Evolutionary conservation across 345 rosid genomes (phyloP).

Genomic region (Lepidium didymum): DNA sequence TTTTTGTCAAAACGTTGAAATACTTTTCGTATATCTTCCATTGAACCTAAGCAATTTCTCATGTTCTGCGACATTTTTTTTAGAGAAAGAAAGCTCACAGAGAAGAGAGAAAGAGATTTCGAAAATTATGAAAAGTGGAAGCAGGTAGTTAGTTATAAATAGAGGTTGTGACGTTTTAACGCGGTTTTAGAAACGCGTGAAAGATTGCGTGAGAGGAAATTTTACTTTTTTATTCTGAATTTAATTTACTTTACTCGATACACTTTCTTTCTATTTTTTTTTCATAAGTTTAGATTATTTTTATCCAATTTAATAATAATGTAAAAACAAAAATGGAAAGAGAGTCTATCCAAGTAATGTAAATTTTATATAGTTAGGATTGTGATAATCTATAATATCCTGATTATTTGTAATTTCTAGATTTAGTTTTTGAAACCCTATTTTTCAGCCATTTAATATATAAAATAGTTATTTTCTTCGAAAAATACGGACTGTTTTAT

Average conservation of each 20-base stretch:
- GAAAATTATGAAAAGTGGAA: background rate
- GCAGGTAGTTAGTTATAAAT: background rate
- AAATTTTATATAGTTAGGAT: no score
- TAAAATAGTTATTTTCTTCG: no score
- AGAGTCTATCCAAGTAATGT: no score
- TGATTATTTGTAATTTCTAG: no score
- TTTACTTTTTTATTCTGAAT: background rate
- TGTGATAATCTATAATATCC: no score
- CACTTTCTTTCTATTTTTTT: background rate
- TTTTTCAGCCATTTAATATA: no score
- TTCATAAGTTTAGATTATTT: background rate
- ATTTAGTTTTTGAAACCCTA: no score
- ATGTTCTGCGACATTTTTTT: conserved; percentile 13
- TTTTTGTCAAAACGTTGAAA: conserved; percentile 72
- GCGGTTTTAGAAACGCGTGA: conserved; percentile 27
- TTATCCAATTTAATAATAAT: no score
- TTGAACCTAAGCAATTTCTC: conserved; percentile 29
- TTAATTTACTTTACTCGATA: background rate
- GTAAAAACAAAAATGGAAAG: no score
- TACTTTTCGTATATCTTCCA: conserved; percentile 42
- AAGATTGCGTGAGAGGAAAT: conserved; percentile 19
- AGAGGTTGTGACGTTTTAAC: conserved; percentile 14
- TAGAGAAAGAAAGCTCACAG: background rate
- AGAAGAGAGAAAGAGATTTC: background rate
- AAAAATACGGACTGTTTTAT: no score